phyloP scores from a whole-genome alignment of 139 green algal genomes.

The Tetradesmus lagerheimii region DNA sequence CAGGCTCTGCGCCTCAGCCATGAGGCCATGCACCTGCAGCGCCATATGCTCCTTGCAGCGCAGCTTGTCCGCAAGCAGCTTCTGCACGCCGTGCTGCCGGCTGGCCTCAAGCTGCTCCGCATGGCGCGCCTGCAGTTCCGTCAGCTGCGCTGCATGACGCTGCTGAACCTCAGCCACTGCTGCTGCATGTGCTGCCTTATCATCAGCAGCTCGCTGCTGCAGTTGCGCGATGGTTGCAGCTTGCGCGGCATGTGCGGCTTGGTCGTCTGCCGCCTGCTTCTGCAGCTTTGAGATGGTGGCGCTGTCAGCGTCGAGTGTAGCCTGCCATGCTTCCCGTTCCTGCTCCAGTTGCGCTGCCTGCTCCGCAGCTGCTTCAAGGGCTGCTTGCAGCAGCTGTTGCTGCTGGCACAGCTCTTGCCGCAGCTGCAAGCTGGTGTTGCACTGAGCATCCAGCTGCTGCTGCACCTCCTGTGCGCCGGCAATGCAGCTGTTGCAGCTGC shows the following conservation, averaged over 20 bases:
- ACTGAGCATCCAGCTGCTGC: background rate
- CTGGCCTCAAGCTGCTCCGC: background rate
- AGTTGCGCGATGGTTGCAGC: no score
- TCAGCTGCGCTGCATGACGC: background rate
- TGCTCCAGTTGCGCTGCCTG: background rate
- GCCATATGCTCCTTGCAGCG: constrained; percentile 25
- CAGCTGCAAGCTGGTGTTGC: background rate
- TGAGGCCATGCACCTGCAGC: constrained; percentile 6
- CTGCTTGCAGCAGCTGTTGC: background rate
- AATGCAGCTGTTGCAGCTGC: constrained; percentile 6
- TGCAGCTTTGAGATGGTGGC: background rate
- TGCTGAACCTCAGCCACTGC: background rate
- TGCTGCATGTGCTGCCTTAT: constrained; percentile 1
- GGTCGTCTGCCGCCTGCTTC: background rate
- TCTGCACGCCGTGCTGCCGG: constrained; percentile 8
- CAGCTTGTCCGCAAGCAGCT: constrained; percentile 6
- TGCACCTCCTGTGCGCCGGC: background rate
- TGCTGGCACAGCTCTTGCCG: background rate
- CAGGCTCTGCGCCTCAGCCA: background rate
- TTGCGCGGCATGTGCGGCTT: background rate
- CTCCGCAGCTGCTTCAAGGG: background rate
- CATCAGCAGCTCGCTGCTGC: no score
- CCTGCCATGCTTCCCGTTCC: background rate
- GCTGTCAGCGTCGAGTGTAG: background rate
- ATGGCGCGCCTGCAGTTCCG: background rate